A percentile compares a stretch with the other conserved stretches of the same genome.
phyloP scores from a whole-genome alignment of 2,329 filamentous ascomycete genomes.

The Thielaviopsis musarum region DNA sequence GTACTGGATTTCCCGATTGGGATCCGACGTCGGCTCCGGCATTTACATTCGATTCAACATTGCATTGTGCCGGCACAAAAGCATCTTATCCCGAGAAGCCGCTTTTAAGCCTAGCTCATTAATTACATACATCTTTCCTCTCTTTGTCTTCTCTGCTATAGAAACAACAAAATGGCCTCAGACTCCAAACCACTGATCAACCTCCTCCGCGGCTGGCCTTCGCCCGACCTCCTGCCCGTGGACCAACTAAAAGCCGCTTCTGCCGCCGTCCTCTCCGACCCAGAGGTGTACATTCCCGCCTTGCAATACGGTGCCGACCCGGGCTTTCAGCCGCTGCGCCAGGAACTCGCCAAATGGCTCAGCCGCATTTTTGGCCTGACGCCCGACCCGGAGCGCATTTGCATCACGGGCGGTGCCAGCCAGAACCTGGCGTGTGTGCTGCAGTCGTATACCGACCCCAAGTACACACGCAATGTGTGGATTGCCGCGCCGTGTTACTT shows the following conservation, averaged over 20 bases:
- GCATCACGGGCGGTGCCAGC: slow-evolving; percentile 70
- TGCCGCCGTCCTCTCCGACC: slow-evolving; percentile 41
- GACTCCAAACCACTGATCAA: slow-evolving; percentile 35
- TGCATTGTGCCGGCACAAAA: not conserved
- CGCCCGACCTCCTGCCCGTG: slow-evolving; percentile 44
- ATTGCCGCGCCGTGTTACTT: slow-evolving; percentile 71
- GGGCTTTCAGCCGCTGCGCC: slow-evolving; percentile 54
- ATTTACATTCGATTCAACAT: not conserved
- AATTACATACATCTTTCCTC: not conserved
- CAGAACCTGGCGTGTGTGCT: slow-evolving; percentile 67
- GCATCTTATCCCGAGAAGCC: not conserved
- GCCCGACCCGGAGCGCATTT: slow-evolving; percentile 42
- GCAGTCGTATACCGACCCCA: slow-evolving; percentile 64
- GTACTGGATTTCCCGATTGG: not conserved
- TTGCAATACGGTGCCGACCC: slow-evolving; percentile 66
- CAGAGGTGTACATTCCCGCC: slow-evolving; percentile 40
- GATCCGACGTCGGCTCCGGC: not conserved
- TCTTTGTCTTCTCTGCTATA: not conserved
- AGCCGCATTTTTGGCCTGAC: slow-evolving; percentile 14
- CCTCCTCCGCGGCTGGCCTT: slow-evolving; percentile 53
- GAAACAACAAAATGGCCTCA: slow-evolving; percentile 12
- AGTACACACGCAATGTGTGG: slow-evolving; percentile 60
- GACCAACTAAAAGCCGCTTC: slow-evolving; percentile 44
- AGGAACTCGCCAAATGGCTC: slow-evolving; percentile 55
- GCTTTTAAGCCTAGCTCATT: no score